phyloP scores from a whole-genome alignment of 352 stramenopile species.

The Phytophthora pluvialis region DNA sequence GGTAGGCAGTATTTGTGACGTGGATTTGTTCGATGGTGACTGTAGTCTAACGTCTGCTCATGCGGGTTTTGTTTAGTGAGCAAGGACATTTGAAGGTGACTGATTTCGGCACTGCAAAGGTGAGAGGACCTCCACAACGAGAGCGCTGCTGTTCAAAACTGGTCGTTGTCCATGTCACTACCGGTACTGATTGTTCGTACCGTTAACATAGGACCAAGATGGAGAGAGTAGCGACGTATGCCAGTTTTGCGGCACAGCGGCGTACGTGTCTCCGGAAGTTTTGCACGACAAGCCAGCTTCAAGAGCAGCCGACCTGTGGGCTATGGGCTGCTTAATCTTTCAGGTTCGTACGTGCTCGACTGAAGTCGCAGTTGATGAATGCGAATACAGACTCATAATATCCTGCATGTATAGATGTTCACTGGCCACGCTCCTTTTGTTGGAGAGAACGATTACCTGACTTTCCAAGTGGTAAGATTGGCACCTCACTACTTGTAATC shows the following conservation, averaged over 20 bases:
- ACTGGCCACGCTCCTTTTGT: slow-evolving; percentile 86
- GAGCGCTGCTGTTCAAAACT: not conserved
- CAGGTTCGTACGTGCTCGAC: slow-evolving; percentile 41
- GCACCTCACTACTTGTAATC: not conserved
- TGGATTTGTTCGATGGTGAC: not conserved
- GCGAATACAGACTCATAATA: not conserved
- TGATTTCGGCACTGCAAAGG: slow-evolving; percentile 91
- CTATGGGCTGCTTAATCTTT: slow-evolving; percentile 91
- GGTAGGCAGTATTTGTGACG: slow-evolving; percentile 29
- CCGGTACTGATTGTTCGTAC: slow-evolving; percentile 5
- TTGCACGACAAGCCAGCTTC: slow-evolving; percentile 83
- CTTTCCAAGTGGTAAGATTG: slow-evolving; percentile 82
- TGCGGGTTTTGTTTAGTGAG: slow-evolving; percentile 33
- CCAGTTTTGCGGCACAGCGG: slow-evolving; percentile 91
- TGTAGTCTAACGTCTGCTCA: not conserved
- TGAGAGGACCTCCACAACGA: slow-evolving; percentile 17
- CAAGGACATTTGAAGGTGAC: slow-evolving; percentile 90
- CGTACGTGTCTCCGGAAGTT: slow-evolving; percentile 93
- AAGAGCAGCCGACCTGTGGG: slow-evolving; percentile 90
- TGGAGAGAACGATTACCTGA: slow-evolving; percentile 92
- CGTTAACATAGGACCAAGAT: slow-evolving; percentile 66
- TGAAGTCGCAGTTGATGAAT: not conserved
- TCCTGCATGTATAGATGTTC: slow-evolving; percentile 61
- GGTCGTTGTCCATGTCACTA: not conserved
- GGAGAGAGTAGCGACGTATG: slow-evolving; percentile 59